Percentiles rank a stretch among this genome's conserved stretches.
These are phyloP conservation scores for Cyclotella atomus DNA, from an alignment of 108 stramenopile species.

Conservation along the genomic window DNA sequence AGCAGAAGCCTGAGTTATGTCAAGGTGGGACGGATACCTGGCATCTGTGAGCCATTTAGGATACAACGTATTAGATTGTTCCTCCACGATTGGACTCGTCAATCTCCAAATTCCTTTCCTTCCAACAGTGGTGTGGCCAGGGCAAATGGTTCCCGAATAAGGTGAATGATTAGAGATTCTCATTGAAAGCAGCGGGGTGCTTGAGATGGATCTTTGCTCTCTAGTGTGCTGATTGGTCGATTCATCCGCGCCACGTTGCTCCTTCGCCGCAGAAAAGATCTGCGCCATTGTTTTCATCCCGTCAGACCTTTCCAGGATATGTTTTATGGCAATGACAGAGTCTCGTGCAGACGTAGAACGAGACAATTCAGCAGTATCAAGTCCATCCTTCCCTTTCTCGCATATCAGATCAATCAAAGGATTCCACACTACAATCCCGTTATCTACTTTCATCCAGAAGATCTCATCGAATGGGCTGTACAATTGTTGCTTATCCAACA, in stretches of 20 bases:
- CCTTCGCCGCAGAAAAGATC: slow-evolving; percentile 1
- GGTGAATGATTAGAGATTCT: slow-evolving; percentile 40
- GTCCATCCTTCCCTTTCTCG: neutral
- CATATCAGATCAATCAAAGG: slow-evolving; percentile 16
- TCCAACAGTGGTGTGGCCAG: slow-evolving; percentile 32
- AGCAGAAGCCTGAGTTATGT: slow-evolving; percentile 38
- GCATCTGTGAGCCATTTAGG: slow-evolving; percentile 31
- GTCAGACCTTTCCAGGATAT: neutral
- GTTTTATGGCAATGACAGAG: slow-evolving; percentile 14
- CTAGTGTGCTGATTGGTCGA: neutral
- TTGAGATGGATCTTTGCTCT: neutral
- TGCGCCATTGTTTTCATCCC: neutral
- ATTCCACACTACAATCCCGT: slow-evolving; percentile 12
- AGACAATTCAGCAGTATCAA: neutral
- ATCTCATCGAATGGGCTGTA: slow-evolving; percentile 7
- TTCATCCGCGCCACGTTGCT: neutral
- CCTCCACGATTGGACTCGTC: slow-evolving; percentile 3
- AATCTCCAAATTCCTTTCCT: slow-evolving; percentile 40
- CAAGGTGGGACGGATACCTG: slow-evolving; percentile 26
- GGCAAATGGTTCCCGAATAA: slow-evolving; percentile 28
- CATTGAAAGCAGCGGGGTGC: slow-evolving; percentile 31
- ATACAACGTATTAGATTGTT: slow-evolving; percentile 1
- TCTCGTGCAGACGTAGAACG: slow-evolving; percentile 1
- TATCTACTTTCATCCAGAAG: slow-evolving; percentile 22
- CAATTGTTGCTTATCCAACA: slow-evolving; percentile 12